Percentiles rank a stretch among this genome's conserved stretches.
Evolutionary conservation across 805 yeast species (phyloP).

Genomic region (Monosporozyma yasuniensis): DNA sequence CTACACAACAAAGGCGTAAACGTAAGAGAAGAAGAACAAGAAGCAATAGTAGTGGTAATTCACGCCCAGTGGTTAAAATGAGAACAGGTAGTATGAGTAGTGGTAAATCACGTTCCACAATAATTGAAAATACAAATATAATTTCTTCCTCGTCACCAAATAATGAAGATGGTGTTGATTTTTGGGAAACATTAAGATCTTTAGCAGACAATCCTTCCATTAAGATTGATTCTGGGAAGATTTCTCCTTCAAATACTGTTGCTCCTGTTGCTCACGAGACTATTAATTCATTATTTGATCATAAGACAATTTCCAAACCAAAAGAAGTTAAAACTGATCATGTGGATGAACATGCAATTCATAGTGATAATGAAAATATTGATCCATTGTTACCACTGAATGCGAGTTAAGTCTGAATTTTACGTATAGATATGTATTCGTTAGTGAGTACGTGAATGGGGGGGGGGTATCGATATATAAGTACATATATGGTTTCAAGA

Average conservation of each 20-base stretch:
- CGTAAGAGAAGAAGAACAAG: conserved; percentile 8
- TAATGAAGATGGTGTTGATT: conserved; percentile 54
- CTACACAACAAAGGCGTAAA: neutral
- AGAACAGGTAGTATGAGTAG: conserved; percentile 5
- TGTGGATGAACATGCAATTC: neutral
- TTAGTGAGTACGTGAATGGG: no score
- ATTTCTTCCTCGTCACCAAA: neutral
- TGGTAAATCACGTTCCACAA: neutral
- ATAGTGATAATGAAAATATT: neutral
- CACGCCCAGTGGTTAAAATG: neutral
- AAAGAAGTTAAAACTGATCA: neutral
- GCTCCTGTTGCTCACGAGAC: no score
- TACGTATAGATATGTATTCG: no score
- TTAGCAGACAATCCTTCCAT: conserved; percentile 30
- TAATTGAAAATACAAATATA: neutral
- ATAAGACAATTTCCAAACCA: neutral
- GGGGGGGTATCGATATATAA: neutral
- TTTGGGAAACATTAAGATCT: conserved; percentile 62
- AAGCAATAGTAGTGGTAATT: neutral
- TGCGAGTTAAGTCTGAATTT: conserved; percentile 4
- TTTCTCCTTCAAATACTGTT: neutral
- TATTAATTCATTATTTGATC: neutral
- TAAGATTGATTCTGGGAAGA: conserved; percentile 11
- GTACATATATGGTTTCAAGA: neutral
- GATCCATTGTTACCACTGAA: conserved; percentile 7